Evolutionary conservation across 352 stramenopile genomes (phyloP), one percentile per base, ranked within the genome.

Genomic region (Albugo laibachii): DNA sequence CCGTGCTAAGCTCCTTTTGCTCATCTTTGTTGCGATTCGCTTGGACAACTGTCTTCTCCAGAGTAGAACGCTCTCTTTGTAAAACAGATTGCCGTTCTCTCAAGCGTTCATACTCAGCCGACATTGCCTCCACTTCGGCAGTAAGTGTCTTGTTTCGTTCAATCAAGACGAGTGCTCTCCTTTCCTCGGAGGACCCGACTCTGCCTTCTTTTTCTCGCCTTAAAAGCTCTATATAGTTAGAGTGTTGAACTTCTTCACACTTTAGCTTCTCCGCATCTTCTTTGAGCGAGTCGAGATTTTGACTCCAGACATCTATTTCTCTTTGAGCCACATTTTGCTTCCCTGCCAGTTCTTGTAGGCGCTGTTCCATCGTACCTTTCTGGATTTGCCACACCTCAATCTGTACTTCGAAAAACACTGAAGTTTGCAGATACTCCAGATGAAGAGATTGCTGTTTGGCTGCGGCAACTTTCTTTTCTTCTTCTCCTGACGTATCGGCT

Each of bases 391-490:
- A 87, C 16, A 88, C 73, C 56, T 92, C 65, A 35, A 74, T 65
- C 44, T 88, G 71, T 21, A 92, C 55, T 49, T 92, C 74, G 34
- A 65, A 68, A 2, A 74, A 66, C 13, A 92, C 73, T 36, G 87
- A 49, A 21, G 83, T 69, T 37, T 71, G 66, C 21, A 92, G 74
- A 41, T 88, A 85, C 35, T 88, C 69, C 36, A 71, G 55, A n/a
- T 70, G 65, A 2, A 88, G 52, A 40, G 66, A 75, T 34, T 56
- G 79, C 51, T 88, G 70, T 57, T 59, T 57, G 37, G 70, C 69
- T 6, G 65, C 57, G 21, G 72, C 66, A 14, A 59, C 68, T 56
- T 86, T 66, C 40, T 79, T 83, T 16, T 63, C 65, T 52, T 86
- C 75, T 56, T 83, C 70, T 24, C 62, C 52, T 19, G 61, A 58